phyloP scores from a whole-genome alignment of 2,329 filamentous ascomycete genomes.

The Waltergamsia citrina region DNA sequence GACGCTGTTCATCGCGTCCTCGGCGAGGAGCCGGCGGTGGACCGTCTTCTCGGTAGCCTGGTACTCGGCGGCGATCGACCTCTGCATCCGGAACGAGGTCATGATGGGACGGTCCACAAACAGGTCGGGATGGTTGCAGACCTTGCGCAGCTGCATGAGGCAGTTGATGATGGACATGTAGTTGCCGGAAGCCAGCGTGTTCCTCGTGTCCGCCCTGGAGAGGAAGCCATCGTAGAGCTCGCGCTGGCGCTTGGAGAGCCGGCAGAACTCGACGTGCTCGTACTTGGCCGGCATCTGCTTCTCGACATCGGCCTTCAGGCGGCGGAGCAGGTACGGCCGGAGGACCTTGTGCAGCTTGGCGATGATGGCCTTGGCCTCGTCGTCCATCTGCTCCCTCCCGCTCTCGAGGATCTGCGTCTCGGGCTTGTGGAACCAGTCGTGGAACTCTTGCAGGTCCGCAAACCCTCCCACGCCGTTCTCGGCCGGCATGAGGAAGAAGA shows the following conservation, averaged over 20 bases:
- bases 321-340: conserved; percentile 80
- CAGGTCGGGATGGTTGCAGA: conserved; percentile 96
- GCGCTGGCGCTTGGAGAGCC: conserved; percentile 87
- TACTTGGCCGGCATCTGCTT: conserved; percentile 99
- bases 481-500: conserved; percentile 94
- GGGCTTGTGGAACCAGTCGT: conserved; percentile 90
- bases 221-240: conserved; percentile 97
- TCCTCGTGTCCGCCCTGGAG: conserved; percentile 78
- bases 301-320: conserved; percentile 93
- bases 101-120: conserved; percentile 95
- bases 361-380: conserved; percentile 86
- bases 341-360: conserved; percentile 89
- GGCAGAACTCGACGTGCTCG: conserved; percentile 93
- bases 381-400: conserved; percentile 86
- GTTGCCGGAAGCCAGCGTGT: conserved; percentile 84
- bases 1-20: conserved; percentile 52
- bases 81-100: conserved; percentile 88
- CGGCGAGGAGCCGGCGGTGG: conserved; percentile 52
- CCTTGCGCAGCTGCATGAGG: conserved; percentile 92
- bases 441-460: conserved; percentile 90
- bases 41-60: conserved; percentile 64
- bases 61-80: conserved; percentile 66
- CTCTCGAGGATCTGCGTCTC: conserved; percentile 95
- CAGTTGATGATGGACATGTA: conserved; percentile 98
- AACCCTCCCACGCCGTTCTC: conserved; percentile 83